phyloP scores from a whole-genome alignment of 2,329 filamentous ascomycete genomes.

The Diaporthe destruens region DNA sequence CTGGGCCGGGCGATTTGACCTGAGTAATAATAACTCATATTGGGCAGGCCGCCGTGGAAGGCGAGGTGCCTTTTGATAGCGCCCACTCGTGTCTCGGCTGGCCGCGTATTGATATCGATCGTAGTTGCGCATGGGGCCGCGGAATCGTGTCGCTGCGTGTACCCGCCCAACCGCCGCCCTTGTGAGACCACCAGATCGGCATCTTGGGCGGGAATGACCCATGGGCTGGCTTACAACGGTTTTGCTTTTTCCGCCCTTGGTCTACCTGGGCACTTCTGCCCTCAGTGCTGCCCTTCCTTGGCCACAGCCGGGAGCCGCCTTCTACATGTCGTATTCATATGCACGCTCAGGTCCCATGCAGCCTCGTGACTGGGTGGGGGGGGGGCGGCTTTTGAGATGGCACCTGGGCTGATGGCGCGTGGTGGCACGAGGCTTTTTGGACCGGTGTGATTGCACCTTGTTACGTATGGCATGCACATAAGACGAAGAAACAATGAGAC shows the following conservation, averaged over 20 bases:
- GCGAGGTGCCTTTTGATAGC: conserved; percentile 18
- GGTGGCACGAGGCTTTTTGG: conserved; percentile 17
- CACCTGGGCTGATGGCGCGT: conserved; percentile 24
- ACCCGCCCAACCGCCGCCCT: not conserved
- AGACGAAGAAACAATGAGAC: not conserved
- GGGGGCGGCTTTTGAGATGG: not conserved
- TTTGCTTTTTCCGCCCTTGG: not conserved
- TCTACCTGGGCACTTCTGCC: not conserved
- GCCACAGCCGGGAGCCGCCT: not conserved
- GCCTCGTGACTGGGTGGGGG: conserved; percentile 12
- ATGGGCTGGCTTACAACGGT: conserved; percentile 4
- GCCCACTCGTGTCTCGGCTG: conserved; percentile 11
- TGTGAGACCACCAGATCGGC: conserved; percentile 10
- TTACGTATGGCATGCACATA: conserved; percentile 9
- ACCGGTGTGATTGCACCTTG: conserved; percentile 18
- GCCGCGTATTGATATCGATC: conserved; percentile 20
- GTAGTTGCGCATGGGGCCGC: not conserved
- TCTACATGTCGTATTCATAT: not conserved
- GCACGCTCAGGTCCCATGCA: conserved; percentile 7
- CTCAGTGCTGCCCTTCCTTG: not conserved
- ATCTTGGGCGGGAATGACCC: conserved; percentile 21
- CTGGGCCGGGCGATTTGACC: not conserved
- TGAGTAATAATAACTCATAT: not conserved
- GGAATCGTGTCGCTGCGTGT: conserved; percentile 2
- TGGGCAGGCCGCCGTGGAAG: not conserved